Evolutionary conservation across 306 rosid genomes (phyloP).

Genomic region (Vicia villosa): DNA sequence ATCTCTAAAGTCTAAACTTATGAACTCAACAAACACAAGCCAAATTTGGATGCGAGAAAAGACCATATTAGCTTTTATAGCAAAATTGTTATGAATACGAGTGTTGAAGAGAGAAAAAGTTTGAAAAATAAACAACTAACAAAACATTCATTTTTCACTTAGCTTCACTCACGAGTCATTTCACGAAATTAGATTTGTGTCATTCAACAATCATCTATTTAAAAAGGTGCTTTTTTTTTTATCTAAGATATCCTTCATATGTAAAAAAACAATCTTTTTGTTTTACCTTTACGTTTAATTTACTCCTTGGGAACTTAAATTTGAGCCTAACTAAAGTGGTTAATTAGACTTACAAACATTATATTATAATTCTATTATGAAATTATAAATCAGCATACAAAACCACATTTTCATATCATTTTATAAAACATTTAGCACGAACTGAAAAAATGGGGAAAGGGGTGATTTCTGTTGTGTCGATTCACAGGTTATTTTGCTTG

Average conservation of each 20-base stretch:
- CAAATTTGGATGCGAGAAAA: constrained; percentile 13
- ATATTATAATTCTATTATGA: background rate
- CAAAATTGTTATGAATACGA: background rate
- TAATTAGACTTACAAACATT: background rate
- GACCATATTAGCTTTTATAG: background rate
- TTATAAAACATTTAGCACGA: constrained; percentile 8
- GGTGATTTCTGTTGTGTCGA: constrained; percentile 9
- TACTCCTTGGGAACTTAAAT: background rate
- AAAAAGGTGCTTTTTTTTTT: background rate
- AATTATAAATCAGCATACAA: background rate
- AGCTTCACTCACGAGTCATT: background rate
- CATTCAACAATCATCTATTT: background rate
- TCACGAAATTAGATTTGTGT: background rate
- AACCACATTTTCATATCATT: constrained; percentile 13
- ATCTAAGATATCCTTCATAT: constrained; percentile 19
- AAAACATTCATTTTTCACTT: background rate
- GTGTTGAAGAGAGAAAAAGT: background rate
- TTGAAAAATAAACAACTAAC: background rate
- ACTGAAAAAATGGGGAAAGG: constrained; percentile 6
- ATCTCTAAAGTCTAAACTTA: background rate
- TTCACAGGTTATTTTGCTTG: constrained; percentile 18
- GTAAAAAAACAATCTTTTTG: constrained; percentile 4
- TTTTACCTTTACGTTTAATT: background rate
- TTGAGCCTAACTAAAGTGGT: background rate
- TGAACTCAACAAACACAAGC: background rate